phyloP scores from a whole-genome alignment of 768 basidiomycete species.

The Phlebiopsis gigantea region DNA sequence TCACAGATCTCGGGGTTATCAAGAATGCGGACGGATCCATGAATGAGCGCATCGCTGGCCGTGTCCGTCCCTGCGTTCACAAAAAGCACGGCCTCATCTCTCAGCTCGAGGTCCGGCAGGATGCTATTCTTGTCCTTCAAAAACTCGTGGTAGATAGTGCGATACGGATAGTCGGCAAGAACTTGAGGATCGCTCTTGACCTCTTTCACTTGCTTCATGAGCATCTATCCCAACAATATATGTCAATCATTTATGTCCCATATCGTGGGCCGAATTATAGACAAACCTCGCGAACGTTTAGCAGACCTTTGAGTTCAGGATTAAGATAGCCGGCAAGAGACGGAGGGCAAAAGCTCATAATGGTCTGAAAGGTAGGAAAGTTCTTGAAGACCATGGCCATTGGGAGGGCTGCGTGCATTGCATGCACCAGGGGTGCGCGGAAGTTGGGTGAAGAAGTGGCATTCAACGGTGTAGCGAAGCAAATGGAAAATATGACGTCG shows the following conservation, averaged over 20 bases:
- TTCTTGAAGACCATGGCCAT: conserved; percentile 15
- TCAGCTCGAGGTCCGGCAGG: background rate
- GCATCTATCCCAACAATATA: conserved; percentile 1
- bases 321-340: background rate
- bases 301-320: background rate
- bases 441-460: conserved; percentile 32
- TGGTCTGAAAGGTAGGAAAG: conserved; percentile 3
- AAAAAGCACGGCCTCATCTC: conserved; percentile 22
- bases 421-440: conserved; percentile 28
- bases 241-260: too few relatives aligned
- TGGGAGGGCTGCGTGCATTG: conserved; percentile 27
- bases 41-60: conserved; percentile 34
- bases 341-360: background rate
- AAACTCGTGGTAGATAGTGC: conserved; percentile 33
- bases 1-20: conserved; percentile 25
- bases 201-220: conserved; percentile 19
- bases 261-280: background rate
- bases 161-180: conserved; percentile 25
- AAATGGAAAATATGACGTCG: conserved; percentile 39
- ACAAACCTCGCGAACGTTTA: background rate
- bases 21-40: conserved; percentile 33
- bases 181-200: conserved; percentile 20
- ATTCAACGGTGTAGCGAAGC: conserved; percentile 32
- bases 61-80: conserved; percentile 42
- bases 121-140: conserved; percentile 7